Conservation (phyloP, 306 rosid species). For the Senna tora region DNA sequence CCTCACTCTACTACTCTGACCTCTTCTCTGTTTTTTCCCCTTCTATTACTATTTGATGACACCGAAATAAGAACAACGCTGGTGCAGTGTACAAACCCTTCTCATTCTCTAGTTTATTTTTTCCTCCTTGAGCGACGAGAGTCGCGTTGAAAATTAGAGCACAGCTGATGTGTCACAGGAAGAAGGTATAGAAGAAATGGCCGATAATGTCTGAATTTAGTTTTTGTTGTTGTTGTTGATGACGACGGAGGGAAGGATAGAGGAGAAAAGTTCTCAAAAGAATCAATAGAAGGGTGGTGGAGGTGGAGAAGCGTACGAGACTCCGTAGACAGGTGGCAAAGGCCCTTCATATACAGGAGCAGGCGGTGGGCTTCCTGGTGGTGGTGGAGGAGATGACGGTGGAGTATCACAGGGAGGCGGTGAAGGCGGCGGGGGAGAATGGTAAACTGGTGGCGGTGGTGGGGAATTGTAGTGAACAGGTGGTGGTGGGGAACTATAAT, state of each 20-base stretch:
- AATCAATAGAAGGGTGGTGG: conserved; percentile 96
- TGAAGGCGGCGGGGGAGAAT: conserved; percentile 46
- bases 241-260: conserved; percentile 46
- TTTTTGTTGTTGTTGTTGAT: conserved; percentile 24
- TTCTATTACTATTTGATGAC: background rate
- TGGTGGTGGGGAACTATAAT: conserved; percentile 44
- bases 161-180: too few species aligned
- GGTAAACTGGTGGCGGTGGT: conserved; percentile 43
- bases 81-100: conserved; percentile 27
- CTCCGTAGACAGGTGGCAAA: conserved; percentile 80
- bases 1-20: conserved; percentile 39
- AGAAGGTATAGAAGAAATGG: conserved; percentile 44
- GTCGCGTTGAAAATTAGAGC: conserved; percentile 47
- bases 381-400: too few species aligned
- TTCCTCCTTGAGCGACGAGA: conserved; percentile 62
- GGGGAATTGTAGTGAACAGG: conserved; percentile 30
- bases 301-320: conserved; percentile 90
- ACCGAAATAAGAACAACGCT: conserved; percentile 24
- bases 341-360: conserved; percentile 94
- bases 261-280: conserved; percentile 68
- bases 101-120: conserved; percentile 27
- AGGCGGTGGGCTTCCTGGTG: conserved; percentile 63
- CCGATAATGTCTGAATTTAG: conserved; percentile 31
- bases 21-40: conserved; percentile 39
- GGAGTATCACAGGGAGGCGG: conserved; percentile 52